A percentile compares a stretch with the other conserved stretches of the same genome.
Evolutionary conservation across 345 rosid genomes (phyloP).

Genomic region (Cardamine chenopodiifolia): DNA sequence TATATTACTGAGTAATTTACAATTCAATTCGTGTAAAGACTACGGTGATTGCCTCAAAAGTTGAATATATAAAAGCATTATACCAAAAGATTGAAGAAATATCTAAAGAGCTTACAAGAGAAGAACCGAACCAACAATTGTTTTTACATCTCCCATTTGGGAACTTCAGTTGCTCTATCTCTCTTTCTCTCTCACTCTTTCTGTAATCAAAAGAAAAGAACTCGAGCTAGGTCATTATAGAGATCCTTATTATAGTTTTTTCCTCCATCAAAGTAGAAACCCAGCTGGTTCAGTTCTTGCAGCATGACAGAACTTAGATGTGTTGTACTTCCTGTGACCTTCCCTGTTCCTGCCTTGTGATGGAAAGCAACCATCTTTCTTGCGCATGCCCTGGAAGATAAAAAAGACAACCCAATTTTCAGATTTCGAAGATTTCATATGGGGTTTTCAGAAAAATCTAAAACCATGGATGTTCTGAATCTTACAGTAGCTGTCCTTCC

Average conservation of each 20-base stretch:
- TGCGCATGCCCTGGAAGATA: constrained; percentile 61
- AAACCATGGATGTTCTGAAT: not conserved
- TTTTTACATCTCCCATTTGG: constrained; percentile 22
- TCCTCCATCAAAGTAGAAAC: constrained; percentile 52
- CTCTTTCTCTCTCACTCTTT: not conserved
- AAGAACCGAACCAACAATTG: constrained; percentile 19
- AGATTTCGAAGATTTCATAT: not conserved
- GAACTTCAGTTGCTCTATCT: constrained; percentile 25
- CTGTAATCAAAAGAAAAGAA: not conserved
- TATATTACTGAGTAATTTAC: not conserved
- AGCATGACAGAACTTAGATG: constrained; percentile 74
- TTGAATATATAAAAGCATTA: constrained; percentile 16
- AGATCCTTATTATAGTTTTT: constrained; percentile 17
- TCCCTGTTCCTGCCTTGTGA: constrained; percentile 73
- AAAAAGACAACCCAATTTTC: not conserved
- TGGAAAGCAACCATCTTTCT: constrained; percentile 75
- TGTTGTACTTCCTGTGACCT: constrained; percentile 78
- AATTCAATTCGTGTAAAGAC: not conserved
- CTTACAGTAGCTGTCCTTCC: constrained; percentile 55
- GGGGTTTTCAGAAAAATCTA: not conserved
- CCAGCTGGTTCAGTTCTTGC: constrained; percentile 63
- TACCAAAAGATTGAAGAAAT: constrained; percentile 19
- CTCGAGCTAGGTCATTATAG: constrained; percentile 14
- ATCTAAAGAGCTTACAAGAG: constrained; percentile 17
- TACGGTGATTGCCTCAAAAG: not conserved